Evolutionary conservation across 768 basidiomycete genomes (phyloP).

Genomic region (Pleurotus citrinopileatus): DNA sequence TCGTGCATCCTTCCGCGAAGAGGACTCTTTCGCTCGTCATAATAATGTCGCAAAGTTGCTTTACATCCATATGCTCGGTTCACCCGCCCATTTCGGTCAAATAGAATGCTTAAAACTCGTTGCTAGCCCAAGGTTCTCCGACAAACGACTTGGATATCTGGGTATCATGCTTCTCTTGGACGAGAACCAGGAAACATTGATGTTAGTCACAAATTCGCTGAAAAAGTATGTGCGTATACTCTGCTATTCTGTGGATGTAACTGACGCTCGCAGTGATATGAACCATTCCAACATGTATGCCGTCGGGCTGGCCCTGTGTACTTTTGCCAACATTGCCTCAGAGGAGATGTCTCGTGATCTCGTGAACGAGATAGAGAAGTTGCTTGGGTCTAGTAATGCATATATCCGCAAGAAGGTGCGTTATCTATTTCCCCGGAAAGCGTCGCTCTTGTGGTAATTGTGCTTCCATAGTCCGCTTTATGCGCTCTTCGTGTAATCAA

Average conservation of each 20-base stretch:
- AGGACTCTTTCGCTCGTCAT: conserved; percentile 92
- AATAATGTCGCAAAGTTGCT: conserved; percentile 98
- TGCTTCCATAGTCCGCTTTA: conserved; percentile 71
- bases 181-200: conserved; percentile 97
- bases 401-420: conserved; percentile 98
- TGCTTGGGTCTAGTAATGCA: conserved; percentile 94
- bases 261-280: conserved; percentile 73
- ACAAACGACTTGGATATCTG: conserved; percentile 94
- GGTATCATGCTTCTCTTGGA: conserved; percentile 98
- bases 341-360: conserved; percentile 99
- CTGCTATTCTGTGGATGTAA: not conserved
- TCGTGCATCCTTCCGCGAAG: conserved; percentile 94
- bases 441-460: conserved; percentile 3
- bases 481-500: conserved; percentile 93
- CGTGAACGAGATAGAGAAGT: conserved; percentile 96
- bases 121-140: conserved; percentile 91
- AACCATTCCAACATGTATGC: conserved; percentile 99
- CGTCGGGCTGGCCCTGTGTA: conserved; percentile 94
- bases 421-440: conserved; percentile 1
- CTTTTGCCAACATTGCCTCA: conserved; percentile 97
- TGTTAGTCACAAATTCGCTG: conserved; percentile 94
- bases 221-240: conserved; percentile 77
- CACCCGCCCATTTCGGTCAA: conserved; percentile 98
- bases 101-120: conserved; percentile 96
- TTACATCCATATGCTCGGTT: conserved; percentile 99